These are phyloP conservation scores for Xylariaceae sp. DNA, from an alignment of 2,329 filamentous ascomycete genomes.

Conservation along the genomic window DNA sequence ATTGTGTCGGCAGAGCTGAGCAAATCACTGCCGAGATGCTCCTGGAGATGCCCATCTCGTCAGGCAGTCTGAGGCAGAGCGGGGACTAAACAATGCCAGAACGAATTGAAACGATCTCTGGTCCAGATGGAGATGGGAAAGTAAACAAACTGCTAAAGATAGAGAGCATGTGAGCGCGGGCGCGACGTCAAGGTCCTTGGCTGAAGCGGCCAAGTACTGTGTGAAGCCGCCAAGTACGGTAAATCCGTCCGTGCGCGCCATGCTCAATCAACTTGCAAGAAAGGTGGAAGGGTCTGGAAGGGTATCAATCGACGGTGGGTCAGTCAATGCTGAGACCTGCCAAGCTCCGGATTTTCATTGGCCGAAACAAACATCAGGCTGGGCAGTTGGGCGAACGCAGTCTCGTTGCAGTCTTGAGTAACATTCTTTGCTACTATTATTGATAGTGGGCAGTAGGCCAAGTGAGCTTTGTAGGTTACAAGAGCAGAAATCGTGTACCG, in stretches of 20 bases:
- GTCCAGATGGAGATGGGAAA: too few species aligned
- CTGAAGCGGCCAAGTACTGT: conserved; percentile 23
- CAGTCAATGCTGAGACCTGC: conserved; percentile 30
- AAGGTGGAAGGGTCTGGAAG: conserved; percentile 17
- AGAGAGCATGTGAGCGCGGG: conserved; percentile 9
- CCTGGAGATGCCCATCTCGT: conserved; percentile 7
- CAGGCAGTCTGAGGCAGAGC: conserved; percentile 1
- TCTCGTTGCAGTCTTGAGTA: too few species aligned
- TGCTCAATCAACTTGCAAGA: conserved; percentile 9
- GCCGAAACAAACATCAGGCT: too few species aligned
- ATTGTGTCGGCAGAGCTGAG: conserved; percentile 8
- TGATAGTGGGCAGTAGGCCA: too few species aligned
- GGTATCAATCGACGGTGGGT: conserved; percentile 15
- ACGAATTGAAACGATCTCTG: conserved; percentile 16
- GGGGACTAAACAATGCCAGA: conserved; percentile 9
- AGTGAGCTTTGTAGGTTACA: too few species aligned
- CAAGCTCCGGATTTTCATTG: too few species aligned
- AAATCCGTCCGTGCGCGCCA: conserved; percentile 25
- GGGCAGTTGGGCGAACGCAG: too few species aligned
- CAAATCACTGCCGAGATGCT: too few species aligned
- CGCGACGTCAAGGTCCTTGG: conserved; percentile 20
- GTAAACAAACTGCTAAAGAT: conserved; percentile 11
- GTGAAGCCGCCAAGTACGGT: conserved; percentile 23
- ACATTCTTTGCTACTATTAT: too few species aligned
- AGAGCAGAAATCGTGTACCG: too few species aligned